A percentile compares a stretch with the other conserved stretches of the same genome.
Evolutionary conservation across 1,284 basidiomycete genomes (phyloP).

Genomic region (Rugiboletus extremiorientalis): DNA sequence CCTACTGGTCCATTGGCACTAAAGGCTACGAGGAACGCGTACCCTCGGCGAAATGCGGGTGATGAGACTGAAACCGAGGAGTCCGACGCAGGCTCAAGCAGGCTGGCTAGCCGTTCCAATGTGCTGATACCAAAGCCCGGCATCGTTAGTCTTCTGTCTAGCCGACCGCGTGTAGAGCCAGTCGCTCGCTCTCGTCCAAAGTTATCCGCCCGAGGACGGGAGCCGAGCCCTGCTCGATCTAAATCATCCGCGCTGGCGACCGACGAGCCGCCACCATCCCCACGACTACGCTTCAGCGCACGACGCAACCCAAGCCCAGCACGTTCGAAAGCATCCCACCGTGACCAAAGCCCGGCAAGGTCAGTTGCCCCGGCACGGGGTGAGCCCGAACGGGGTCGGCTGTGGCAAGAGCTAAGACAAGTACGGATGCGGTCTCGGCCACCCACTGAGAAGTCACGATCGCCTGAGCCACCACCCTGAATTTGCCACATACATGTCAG

Average conservation of each 20-base stretch:
- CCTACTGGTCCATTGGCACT: conserved; percentile 18
- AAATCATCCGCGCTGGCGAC: conserved; percentile 29
- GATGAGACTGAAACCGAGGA: conserved; percentile 34
- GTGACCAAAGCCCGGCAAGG: conserved; percentile 33
- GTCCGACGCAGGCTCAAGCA: conserved; percentile 28
- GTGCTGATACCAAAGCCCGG: conserved; percentile 29
- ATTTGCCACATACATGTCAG: conserved; percentile 16
- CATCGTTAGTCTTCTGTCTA: conserved; percentile 43
- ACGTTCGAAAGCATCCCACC: conserved; percentile 30
- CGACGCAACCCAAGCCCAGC: conserved; percentile 31
- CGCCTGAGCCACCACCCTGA: conserved; percentile 40
- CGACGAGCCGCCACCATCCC: conserved; percentile 34
- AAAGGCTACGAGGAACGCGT: conserved; percentile 28
- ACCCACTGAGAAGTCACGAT: conserved; percentile 41
- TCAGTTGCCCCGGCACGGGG: conserved; percentile 23
- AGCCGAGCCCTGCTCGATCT: conserved; percentile 42
- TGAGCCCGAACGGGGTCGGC: conserved; percentile 43
- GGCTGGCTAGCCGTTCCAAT: conserved; percentile 25
- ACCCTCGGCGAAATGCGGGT: conserved; percentile 32
- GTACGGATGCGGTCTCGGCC: conserved; percentile 48
- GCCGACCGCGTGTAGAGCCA: conserved; percentile 34
- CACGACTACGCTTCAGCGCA: conserved; percentile 23
- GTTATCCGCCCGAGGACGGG: conserved; percentile 34
- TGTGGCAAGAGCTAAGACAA: conserved; percentile 62
- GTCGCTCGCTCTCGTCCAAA: conserved; percentile 29